Evolutionary conservation across 2,329 filamentous ascomycete genomes (phyloP).

Genomic region (Diaporthe sp.): DNA sequence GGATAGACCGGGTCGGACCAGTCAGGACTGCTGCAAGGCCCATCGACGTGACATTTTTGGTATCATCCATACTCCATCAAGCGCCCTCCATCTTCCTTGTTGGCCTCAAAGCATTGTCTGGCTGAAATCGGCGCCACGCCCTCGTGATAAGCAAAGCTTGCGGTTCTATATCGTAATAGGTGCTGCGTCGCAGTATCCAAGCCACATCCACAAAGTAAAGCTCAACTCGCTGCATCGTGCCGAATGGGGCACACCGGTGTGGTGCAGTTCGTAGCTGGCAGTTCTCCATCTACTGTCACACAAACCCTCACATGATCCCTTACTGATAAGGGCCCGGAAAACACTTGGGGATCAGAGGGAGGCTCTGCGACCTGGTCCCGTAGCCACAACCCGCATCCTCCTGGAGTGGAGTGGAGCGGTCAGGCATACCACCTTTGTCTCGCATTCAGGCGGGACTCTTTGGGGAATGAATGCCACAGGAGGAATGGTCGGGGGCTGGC

Average conservation of each 20-base stretch:
- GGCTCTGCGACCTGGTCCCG: slow-evolving; percentile 16
- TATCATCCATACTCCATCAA: not conserved
- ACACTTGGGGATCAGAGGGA: not conserved
- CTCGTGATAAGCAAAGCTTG: not conserved
- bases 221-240: not conserved
- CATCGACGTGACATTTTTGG: not conserved
- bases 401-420: slow-evolving; percentile 5
- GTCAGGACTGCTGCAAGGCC: not conserved
- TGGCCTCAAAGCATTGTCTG: not conserved
- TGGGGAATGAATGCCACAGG: not conserved
- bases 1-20: slow-evolving; percentile 4
- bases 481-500: not conserved
- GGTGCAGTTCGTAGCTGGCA: not conserved
- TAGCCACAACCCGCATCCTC: not conserved
- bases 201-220: not conserved
- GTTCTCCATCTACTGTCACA: not conserved
- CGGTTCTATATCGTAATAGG: not conserved
- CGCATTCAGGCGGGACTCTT: not conserved
- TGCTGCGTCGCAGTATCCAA: slow-evolving; percentile 2
- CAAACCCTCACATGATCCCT: slow-evolving; percentile 1
- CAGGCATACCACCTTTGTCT: slow-evolving; percentile 16
- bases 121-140: not conserved
- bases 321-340: not conserved
- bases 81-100: not conserved
- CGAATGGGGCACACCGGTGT: not conserved